Base-by-base conservation (phyloP, 257 asterid genomes). In the Solanum pimpinellifolium region DNA sequence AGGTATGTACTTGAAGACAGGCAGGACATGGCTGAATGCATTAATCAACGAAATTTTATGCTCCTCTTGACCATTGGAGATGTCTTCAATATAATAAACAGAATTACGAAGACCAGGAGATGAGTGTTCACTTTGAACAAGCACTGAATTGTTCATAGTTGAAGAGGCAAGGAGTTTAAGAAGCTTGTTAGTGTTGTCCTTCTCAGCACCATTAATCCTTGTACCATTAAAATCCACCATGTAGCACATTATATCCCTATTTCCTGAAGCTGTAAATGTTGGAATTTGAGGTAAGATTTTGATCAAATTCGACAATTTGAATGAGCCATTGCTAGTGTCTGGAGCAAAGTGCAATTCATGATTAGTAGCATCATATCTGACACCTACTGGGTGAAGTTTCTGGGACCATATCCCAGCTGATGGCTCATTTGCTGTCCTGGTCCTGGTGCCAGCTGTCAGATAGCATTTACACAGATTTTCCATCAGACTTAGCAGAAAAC, bases 21-120 rank as follows among this genome's bases (percentile, higher is more conserved):
- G 98, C 14, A 85, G 83, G 20, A 60, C 98, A 21, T 65, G 77
- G 84, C 95, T 95, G 29, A 46, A 78, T 47, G 91, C 95, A 89
- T 93, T 94, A 10, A 92, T 65, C 29, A 96, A 90, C 11, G 98
- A 90, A 86, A 96, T 94, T 31, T 31, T 89, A 15, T 60, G 56
- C 75, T 83, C 82, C 87, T 92, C 94, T 59, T 73, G 88, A 81
- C 94, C 93, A 86, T 70, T 89, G 69, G 88, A 77, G 42, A 92
- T 89, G 90, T 92, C 94, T 65, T 83, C 60, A 62, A 88, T 83
- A 46, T 72, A 89, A 82, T 70, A 72, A 35, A 21, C 70, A 87
- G 87, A 33, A n/a, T 35, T 16, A 47, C 27, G 83, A 76, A 80
- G 68, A 35, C 69, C 31, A 39, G 27, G 85, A 70, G 81, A 39